Percentiles rank a stretch among this genome's conserved stretches.
Conservation (phyloP, 2,329 filamentous ascomycete species). For the Colletotrichum sp. region DNA sequence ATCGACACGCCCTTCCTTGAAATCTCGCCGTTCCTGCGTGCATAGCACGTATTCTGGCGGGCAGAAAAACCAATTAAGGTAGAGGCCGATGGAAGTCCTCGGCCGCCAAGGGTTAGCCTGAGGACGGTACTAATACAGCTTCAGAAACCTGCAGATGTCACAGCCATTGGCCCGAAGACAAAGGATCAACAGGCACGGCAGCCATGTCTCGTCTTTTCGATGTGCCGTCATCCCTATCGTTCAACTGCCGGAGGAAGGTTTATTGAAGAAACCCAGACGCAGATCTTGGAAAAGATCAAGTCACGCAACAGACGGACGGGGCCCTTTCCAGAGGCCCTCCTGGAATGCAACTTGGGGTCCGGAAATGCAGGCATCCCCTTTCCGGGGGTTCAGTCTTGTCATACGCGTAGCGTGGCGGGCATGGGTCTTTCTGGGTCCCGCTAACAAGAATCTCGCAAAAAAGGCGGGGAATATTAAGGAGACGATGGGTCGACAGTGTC, state of each 20-base stretch:
- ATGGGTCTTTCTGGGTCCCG: not conserved
- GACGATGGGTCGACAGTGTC: not conserved
- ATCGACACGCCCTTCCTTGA: not conserved
- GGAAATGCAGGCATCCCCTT: not conserved
- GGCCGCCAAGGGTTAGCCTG: not conserved
- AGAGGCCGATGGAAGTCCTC: not conserved
- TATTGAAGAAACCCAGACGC: not conserved
- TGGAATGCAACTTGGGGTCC: not conserved
- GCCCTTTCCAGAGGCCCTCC: not conserved
- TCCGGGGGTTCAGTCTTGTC: not conserved
- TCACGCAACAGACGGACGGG: not conserved
- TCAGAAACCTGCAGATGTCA: not conserved
- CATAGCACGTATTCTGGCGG: not conserved
- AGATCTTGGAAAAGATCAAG: not conserved
- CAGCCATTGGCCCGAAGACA: not conserved
- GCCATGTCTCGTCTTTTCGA: not conserved
- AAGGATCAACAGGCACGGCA: slow-evolving; percentile 6
- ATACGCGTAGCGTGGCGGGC: not conserved
- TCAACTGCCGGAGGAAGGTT: not conserved
- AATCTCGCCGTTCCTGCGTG: not conserved
- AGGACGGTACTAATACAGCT: not conserved
- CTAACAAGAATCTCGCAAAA: not conserved
- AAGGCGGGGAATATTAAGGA: not conserved
- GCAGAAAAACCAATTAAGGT: not conserved
- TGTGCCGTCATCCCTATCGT: not conserved